Evolutionary conservation across 2,329 filamentous ascomycete species (phyloP).

Genomic region (Aspergillus amoenus): DNA sequence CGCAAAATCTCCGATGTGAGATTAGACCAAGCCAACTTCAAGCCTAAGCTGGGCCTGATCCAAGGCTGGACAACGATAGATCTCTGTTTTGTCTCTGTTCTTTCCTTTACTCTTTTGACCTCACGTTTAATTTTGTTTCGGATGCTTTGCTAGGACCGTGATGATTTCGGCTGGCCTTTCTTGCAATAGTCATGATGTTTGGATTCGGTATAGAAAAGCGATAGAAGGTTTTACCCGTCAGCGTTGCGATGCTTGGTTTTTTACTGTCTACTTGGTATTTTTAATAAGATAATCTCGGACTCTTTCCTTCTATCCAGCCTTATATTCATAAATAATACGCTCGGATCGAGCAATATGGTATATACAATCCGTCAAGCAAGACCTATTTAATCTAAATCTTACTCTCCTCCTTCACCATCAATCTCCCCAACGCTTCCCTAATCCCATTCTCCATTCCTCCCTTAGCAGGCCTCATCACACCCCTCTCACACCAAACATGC

Average conservation of each 20-base stretch:
- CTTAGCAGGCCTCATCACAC: slow-evolving; percentile 64
- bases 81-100: neutral
- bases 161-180: slow-evolving; percentile 1
- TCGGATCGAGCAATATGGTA: neutral
- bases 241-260: neutral
- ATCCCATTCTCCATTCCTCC: slow-evolving; percentile 50
- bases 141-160: neutral
- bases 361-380: too few relatives aligned
- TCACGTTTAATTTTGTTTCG: neutral
- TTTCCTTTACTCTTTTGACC: neutral
- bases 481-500: slow-evolving; percentile 83
- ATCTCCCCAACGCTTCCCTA: slow-evolving; percentile 56
- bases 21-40: neutral
- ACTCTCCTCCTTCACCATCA: slow-evolving; percentile 42
- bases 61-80: neutral
- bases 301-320: neutral
- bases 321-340: too few relatives aligned
- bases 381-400: slow-evolving; percentile 21
- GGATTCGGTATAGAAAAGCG: slow-evolving; percentile 7
- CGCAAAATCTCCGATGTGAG: neutral
- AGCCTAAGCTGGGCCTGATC: slow-evolving; percentile 6
- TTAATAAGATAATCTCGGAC: neutral
- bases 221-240: neutral
- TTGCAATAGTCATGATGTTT: slow-evolving; percentile 6
- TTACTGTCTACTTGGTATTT: neutral